Evolutionary conservation across 345 rosid genomes (phyloP), one percentile per base, ranked within the genome.

Genomic region (Cardamine chenopodiifolia): DNA sequence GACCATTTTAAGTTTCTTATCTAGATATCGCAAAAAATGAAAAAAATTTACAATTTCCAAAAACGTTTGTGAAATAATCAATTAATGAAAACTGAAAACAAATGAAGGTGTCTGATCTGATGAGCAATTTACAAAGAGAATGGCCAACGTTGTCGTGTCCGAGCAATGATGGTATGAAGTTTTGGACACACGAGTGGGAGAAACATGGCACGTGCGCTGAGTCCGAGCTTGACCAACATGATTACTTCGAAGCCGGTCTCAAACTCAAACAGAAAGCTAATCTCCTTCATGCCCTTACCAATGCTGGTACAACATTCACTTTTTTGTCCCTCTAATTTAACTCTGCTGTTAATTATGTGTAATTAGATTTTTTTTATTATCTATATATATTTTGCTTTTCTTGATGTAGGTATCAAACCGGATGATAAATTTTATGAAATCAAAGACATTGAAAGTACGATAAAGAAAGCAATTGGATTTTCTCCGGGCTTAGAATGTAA

Each of bases 101-200:
- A n/a, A 52, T 76, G 61, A 70, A 90, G 98, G 81, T 93, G 4
- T 83, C 91, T 63, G 92, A 87, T 52, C 74, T 93, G 68, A 64
- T 62, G 25, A 80, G 75, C 63, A 73, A 66, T 14, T 7, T 91
- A 81, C 80, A 84, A 63, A 85, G 80, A 70, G 72, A 71, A 29
- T 93, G 98, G 97, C 96, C 98, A 54, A 80, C 98, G 0, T 73
- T 93, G 55, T 55, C 97, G 9, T 93, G 98, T 74, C 96, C 98
- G 0, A 91, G 88, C 79, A 83, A 82, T 69, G 86, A 86, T 49
- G 96, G 96, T 19, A 39, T 55, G 4, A 72, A 72, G 71, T 91
- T 93, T 69, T 93, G 98, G 98, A 77, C 91, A n/a, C 97, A 93
- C 44, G 97, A 93, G 65, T 94, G 97, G 98, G 76, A 31, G 18